These are phyloP conservation scores for Daldinia vernicosa DNA, from an alignment of 495 filamentous ascomycete genomes.

Conservation along the genomic window DNA sequence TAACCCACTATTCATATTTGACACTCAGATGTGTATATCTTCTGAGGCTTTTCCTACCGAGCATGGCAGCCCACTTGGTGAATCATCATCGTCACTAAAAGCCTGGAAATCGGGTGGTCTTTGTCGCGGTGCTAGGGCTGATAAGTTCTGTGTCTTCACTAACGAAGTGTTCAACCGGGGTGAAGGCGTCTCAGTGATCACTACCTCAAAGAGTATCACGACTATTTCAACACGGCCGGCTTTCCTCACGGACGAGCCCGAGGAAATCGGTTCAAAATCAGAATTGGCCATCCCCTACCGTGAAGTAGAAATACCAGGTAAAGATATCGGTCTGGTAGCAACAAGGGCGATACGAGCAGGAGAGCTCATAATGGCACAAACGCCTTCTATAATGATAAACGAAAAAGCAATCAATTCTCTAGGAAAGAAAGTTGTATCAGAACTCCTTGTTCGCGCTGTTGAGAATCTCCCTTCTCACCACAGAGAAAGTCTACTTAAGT, in stretches of 20 bases:
- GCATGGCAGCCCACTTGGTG: not conserved
- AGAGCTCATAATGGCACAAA: conserved; percentile 45
- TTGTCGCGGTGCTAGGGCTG: conserved; percentile 23
- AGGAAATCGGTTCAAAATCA: not conserved
- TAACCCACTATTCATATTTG: conserved; percentile 2
- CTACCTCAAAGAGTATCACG: conserved; percentile 38
- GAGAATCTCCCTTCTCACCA: conserved; percentile 38
- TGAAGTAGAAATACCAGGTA: conserved; percentile 41
- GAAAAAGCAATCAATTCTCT: conserved; percentile 41
- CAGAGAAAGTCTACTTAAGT: conserved; percentile 35
- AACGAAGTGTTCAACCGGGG: conserved; percentile 41
- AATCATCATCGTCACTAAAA: not conserved
- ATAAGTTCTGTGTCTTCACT: conserved; percentile 46
- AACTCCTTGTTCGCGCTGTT: conserved; percentile 42
- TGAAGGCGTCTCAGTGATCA: conserved; percentile 50
- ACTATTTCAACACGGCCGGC: conserved; percentile 28
- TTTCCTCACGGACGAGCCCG: conserved; percentile 3
- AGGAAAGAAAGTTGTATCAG: conserved; percentile 26
- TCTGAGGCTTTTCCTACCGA: not conserved
- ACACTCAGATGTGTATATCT: conserved; percentile 1
- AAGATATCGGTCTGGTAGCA: conserved; percentile 49
- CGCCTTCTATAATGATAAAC: conserved; percentile 48
- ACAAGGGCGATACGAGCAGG: conserved; percentile 40
- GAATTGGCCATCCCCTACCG: conserved; percentile 21
- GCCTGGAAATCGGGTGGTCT: conserved; percentile 20